Evolutionary conservation across 305 asterid species (phyloP).

Genomic region (Fraxinus paxiana): DNA sequence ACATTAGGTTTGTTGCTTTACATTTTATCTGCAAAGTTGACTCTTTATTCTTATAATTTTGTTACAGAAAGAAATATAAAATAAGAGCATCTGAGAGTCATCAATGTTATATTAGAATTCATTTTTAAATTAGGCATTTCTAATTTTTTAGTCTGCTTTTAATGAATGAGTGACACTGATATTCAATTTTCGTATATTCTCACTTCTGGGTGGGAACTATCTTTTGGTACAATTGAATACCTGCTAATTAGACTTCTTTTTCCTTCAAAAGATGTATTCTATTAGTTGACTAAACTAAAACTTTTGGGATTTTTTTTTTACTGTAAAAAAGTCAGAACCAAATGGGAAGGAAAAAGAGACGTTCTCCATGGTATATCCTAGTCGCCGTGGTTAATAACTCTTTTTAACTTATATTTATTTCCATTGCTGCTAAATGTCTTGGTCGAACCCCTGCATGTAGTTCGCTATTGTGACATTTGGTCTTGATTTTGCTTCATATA

Average conservation of each 20-base stretch:
- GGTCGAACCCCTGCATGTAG: neutral
- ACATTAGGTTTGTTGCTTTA: conserved; percentile 44
- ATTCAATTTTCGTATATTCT: neutral
- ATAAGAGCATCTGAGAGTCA: neutral
- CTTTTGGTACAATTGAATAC: neutral
- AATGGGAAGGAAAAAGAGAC: neutral
- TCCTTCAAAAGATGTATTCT: neutral
- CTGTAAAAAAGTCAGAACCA: neutral
- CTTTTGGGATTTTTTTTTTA: neutral
- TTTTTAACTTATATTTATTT: neutral
- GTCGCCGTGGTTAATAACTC: neutral
- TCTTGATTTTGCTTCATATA: neutral
- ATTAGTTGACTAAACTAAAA: neutral
- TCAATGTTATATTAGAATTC: neutral
- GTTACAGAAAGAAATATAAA: neutral
- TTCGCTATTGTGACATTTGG: neutral
- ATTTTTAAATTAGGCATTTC: neutral
- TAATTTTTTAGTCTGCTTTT: neutral
- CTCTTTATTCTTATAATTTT: neutral
- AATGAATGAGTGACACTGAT: neutral
- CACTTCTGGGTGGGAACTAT: neutral
- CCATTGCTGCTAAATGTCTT: neutral
- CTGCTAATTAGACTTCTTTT: neutral
- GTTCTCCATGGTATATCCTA: neutral
- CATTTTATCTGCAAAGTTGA: neutral